phyloP scores from a whole-genome alignment of 1,284 basidiomycete genomes.

The Ceratobasidium sp. region DNA sequence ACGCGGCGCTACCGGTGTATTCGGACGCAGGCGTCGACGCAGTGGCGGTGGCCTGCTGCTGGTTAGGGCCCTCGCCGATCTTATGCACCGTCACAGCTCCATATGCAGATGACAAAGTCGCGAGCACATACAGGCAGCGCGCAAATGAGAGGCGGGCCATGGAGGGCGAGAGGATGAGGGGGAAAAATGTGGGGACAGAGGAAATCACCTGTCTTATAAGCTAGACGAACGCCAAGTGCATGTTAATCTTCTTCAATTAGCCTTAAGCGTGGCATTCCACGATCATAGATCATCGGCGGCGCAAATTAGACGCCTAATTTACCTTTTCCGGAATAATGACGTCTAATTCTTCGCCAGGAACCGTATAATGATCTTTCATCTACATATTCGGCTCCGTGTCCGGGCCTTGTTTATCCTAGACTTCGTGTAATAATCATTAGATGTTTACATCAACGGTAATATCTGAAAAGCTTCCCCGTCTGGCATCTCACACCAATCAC shows the following conservation, averaged over 20 bases:
- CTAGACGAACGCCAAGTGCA: not conserved
- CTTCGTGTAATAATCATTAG: too few relatives aligned
- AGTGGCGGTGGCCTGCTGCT: constrained; percentile 25
- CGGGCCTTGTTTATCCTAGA: too few relatives aligned
- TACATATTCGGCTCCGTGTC: too few relatives aligned
- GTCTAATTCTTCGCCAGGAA: not conserved
- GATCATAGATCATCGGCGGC: not conserved
- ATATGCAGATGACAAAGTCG: not conserved
- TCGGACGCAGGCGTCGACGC: not conserved
- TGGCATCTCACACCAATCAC: too few relatives aligned
- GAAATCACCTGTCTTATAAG: not conserved
- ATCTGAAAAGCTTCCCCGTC: too few relatives aligned
- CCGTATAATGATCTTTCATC: not conserved
- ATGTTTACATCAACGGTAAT: too few relatives aligned
- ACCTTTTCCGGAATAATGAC: not conserved
- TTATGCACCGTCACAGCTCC: constrained; percentile 29
- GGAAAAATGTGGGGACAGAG: too few relatives aligned
- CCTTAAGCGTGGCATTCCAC: constrained; percentile 8
- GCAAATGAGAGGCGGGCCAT: constrained; percentile 37
- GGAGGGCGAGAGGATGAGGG: not conserved
- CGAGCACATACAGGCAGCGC: constrained; percentile 18
- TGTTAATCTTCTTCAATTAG: not conserved
- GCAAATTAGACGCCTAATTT: not conserved
- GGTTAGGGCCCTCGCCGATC: not conserved
- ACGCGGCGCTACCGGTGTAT: constrained; percentile 34